Evolutionary conservation across 257 asterid species (phyloP).

Genomic region (Verbena officinalis): DNA sequence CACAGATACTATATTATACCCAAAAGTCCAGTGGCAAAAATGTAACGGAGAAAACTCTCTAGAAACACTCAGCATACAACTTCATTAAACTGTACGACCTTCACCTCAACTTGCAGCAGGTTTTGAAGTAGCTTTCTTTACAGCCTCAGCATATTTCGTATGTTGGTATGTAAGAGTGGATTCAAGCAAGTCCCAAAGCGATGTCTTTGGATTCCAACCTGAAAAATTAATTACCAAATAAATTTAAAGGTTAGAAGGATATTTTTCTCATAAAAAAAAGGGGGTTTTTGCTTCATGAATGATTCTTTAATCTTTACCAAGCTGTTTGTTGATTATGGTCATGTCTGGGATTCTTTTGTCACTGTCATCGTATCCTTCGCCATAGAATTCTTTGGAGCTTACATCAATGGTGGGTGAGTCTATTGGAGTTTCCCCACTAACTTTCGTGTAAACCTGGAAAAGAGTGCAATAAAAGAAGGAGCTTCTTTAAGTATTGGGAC

Average conservation of each 20-base stretch:
- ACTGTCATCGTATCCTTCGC: conserved; percentile 78
- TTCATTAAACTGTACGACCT: neutral
- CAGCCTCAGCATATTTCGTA: conserved; percentile 73
- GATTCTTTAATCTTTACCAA: conserved; percentile 46
- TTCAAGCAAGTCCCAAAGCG: conserved; percentile 73
- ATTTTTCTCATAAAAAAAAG: neutral
- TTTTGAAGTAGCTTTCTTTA: conserved; percentile 66
- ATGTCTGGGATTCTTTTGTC: conserved; percentile 83
- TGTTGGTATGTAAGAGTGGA: conserved; percentile 80
- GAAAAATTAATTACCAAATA: neutral
- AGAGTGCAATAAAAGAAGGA: conserved; percentile 3
- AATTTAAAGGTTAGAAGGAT: neutral
- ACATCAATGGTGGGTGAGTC: conserved; percentile 64
- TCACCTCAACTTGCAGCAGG: conserved; percentile 50
- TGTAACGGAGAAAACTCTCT: conserved; percentile 9
- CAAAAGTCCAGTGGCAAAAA: conserved; percentile 13
- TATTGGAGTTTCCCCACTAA: conserved; percentile 61
- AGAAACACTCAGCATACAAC: conserved; percentile 16
- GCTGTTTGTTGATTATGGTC: conserved; percentile 72
- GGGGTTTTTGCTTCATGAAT: neutral
- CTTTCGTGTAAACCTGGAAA: conserved; percentile 63
- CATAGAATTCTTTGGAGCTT: conserved; percentile 75
- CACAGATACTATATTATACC: neutral
- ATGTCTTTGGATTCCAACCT: conserved; percentile 78
- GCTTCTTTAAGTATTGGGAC: neutral